Conservation (phyloP, 495 filamentous ascomycete genomes). For the Xylaria longipes region DNA sequence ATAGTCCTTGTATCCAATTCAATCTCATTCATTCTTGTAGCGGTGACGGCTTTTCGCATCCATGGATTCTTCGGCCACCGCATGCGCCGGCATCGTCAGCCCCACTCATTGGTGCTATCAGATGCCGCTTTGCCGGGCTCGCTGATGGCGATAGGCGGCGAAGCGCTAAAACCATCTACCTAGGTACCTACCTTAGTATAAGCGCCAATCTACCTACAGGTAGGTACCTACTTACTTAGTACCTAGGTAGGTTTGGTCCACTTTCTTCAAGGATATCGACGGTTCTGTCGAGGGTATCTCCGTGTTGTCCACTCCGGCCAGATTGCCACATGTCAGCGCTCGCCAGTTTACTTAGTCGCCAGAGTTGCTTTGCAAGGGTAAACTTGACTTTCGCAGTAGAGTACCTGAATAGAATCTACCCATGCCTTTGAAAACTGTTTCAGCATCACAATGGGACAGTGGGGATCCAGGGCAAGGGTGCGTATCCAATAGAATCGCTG, state of each 20-base stretch:
- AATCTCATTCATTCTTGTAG: background rate
- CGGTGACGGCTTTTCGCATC: background rate
- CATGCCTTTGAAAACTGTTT: background rate
- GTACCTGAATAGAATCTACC: background rate
- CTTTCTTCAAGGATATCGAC: background rate
- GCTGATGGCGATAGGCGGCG: background rate
- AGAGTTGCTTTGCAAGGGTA: background rate
- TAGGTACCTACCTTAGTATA: background rate
- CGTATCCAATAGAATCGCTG: background rate
- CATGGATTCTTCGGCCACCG: conserved; percentile 13
- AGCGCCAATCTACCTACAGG: conserved; percentile 13
- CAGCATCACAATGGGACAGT: background rate
- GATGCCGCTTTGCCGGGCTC: conserved; percentile 23
- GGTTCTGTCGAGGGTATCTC: no score
- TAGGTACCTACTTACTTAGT: no score
- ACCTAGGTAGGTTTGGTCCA: conserved; percentile 8
- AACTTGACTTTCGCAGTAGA: background rate
- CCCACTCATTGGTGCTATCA: conserved; percentile 6
- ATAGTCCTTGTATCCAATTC: background rate
- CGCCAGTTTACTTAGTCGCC: background rate
- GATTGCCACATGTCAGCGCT: background rate
- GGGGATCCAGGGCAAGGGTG: background rate
- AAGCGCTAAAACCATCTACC: background rate
- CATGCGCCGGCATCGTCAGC: background rate
- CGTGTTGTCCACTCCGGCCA: background rate